Evolutionary conservation across 1,284 basidiomycete genomes (phyloP), one percentile per base, ranked within the genome.

Genomic region (Microbotryum saponariae): DNA sequence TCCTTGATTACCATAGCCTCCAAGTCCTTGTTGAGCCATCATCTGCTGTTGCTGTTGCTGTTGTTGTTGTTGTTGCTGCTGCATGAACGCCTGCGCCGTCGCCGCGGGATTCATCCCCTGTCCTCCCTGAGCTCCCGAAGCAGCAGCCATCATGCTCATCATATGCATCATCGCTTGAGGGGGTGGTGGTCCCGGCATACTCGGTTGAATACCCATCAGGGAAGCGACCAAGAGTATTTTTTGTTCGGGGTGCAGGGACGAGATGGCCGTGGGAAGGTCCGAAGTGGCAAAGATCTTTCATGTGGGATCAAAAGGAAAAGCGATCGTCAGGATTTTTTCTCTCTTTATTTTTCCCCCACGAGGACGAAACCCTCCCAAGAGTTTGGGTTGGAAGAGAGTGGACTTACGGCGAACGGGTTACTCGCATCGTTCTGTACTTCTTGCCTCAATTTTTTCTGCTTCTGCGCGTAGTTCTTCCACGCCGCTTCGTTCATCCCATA

Each of bases 401-500:
- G 0, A 72, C 76, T 71, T 54, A 77, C 76, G 59, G 77, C 61
- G 51, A 70, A 72, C 12, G 71, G 67, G 60, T 72, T 70, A 12
- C 74, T 67, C 3, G 74, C 63, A 1, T 76, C 85, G 57, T 82
- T 82, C 7, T 89, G 87, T 56, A 87, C 78, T 54, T 90, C 87
- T 6, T 42, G 37, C 3, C 86, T 86, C 68, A 94, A 79, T 62
- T 89, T 87, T 48, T 87, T 81, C 72, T 92, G 82, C 70, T 89
- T 85, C 74, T 88, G 86, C 71, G 89, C 88, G 75, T 93, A 99
- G 51, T 86, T 84, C 70, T 89, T 88, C 90, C 92, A 99, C 21
- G 87, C 88, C 16, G 91, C 82, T 77, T 99, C 96, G 75, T 98
- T 94, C 74, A 98, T 98, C 0, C 96, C 96, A 72, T 97, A 98